phyloP scores from a whole-genome alignment of 495 filamentous ascomycete species.

The Podospora pseudopauciseta region DNA sequence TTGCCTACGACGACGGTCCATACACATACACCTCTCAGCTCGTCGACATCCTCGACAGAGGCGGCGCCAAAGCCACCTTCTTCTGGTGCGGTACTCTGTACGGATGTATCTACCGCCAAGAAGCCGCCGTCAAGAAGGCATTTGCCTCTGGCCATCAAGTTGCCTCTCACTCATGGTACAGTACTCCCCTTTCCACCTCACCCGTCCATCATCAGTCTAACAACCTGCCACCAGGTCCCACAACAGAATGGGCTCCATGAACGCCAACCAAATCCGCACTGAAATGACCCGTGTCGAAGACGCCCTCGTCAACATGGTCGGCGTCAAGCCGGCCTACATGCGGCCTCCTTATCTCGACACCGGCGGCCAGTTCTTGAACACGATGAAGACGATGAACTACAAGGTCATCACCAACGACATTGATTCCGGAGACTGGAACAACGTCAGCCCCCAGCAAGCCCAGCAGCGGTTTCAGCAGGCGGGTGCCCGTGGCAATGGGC shows the following conservation, averaged over 20 bases:
- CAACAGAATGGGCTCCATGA: slow-evolving; percentile 42
- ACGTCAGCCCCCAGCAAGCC: slow-evolving; percentile 41
- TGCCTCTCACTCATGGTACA: slow-evolving; percentile 49
- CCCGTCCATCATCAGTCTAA: neutral
- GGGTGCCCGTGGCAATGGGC: slow-evolving; percentile 46
- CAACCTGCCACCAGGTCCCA: slow-evolving; percentile 35
- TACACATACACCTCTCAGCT: slow-evolving; percentile 62
- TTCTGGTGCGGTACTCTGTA: slow-evolving; percentile 56
- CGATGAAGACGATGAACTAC: slow-evolving; percentile 48
- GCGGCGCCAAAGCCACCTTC: slow-evolving; percentile 57
- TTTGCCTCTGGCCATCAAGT: slow-evolving; percentile 50
- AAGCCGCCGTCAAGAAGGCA: slow-evolving; percentile 46
- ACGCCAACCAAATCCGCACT: slow-evolving; percentile 36
- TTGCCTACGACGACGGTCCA: slow-evolving; percentile 74
- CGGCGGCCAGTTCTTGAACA: slow-evolving; percentile 40
- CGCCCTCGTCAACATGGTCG: slow-evolving; percentile 51
- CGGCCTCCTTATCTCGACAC: slow-evolving; percentile 52
- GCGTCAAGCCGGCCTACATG: slow-evolving; percentile 52
- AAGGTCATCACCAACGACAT: slow-evolving; percentile 54
- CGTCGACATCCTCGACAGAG: slow-evolving; percentile 61
- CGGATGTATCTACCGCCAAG: slow-evolving; percentile 53
- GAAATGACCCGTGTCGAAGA: slow-evolving; percentile 52
- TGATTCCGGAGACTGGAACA: slow-evolving; percentile 54
- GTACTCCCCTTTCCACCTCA: neutral
- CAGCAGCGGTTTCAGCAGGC: slow-evolving; percentile 43